These are phyloP conservation scores for Pichia sp. DNA, from an alignment of 1,139 yeast species.

Conservation along the genomic window DNA sequence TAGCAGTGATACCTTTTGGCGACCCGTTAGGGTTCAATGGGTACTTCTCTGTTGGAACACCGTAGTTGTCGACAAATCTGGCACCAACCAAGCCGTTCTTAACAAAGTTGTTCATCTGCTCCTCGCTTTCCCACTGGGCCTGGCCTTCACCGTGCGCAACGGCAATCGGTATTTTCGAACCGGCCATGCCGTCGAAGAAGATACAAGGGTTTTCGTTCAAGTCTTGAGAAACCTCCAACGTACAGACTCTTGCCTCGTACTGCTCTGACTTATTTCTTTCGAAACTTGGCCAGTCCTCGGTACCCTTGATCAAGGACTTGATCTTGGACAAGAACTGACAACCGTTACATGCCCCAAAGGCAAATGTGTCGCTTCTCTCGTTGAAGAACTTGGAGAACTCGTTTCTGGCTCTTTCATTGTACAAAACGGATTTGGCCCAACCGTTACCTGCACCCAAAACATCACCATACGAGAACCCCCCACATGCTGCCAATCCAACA, in stretches of 20 bases:
- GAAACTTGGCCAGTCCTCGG: slow-evolving; percentile 95
- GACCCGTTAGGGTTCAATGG: slow-evolving; percentile 98
- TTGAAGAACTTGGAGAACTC: slow-evolving; percentile 81
- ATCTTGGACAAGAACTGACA: slow-evolving; percentile 93
- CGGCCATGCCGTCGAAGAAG: slow-evolving; percentile 86
- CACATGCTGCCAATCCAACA: slow-evolving; percentile 96
- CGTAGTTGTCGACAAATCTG: slow-evolving; percentile 87
- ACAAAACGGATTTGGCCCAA: slow-evolving; percentile 97
- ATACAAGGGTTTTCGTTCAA: slow-evolving; percentile 49
- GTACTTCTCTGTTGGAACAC: slow-evolving; percentile 71
- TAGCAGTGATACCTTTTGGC: slow-evolving; percentile 89
- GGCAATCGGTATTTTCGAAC: slow-evolving; percentile 89
- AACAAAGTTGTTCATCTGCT: slow-evolving; percentile 44
- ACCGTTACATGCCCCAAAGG: slow-evolving; percentile 99
- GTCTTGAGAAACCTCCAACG: slow-evolving; percentile 73
- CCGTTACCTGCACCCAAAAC: slow-evolving; percentile 99
- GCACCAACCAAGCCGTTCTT: slow-evolving; percentile 55
- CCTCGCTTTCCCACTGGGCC: slow-evolving; percentile 58
- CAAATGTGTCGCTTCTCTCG: slow-evolving; percentile 86
- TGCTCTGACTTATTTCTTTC: slow-evolving; percentile 91
- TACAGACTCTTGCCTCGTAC: slow-evolving; percentile 91
- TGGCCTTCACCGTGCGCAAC: slow-evolving; percentile 99
- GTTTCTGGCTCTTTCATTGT: slow-evolving; percentile 69
- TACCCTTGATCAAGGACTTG: slow-evolving; percentile 87
- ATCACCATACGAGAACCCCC: slow-evolving; percentile 99